These are phyloP conservation scores for Cornus florida DNA, from an alignment of 148 eudicot species.

Conservation along the genomic window DNA sequence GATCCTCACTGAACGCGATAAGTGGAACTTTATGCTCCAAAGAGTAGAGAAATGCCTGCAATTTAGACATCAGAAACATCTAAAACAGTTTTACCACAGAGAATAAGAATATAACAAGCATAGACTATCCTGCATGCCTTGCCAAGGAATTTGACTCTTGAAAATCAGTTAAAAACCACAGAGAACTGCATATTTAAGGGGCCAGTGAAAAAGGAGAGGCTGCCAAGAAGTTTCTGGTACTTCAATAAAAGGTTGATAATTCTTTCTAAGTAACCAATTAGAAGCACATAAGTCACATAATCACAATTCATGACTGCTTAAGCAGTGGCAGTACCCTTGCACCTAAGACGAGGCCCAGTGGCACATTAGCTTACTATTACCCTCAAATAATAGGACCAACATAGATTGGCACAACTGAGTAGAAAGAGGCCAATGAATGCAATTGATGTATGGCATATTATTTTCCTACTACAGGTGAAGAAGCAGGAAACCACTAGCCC, in stretches of 20 bases:
- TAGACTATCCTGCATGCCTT: not conserved
- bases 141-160: slow-evolving; percentile 3
- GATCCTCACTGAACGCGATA: slow-evolving; percentile 76
- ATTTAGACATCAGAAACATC: slow-evolving; percentile 6
- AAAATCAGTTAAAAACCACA: not conserved
- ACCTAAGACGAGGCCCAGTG: slow-evolving; percentile 9
- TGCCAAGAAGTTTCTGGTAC: too few species aligned
- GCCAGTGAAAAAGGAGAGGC: not conserved
- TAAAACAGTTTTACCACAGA: not conserved
- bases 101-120: not conserved
- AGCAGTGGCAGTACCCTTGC: not conserved
- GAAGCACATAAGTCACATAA: not conserved
- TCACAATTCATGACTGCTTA: not conserved
- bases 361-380: not conserved
- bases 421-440: not conserved
- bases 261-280: slow-evolving; percentile 4
- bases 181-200: slow-evolving; percentile 1
- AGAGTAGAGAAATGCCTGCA: slow-evolving; percentile 80
- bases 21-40: slow-evolving; percentile 69
- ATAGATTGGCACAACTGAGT: not conserved
- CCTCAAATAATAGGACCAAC: not conserved
- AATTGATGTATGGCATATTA: not conserved
- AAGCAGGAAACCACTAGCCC: not conserved
- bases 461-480: not conserved
- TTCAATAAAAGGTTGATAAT: not conserved